Evolutionary conservation across 2,329 filamentous ascomycete genomes (phyloP).

Genomic region (Epichloe sp.): DNA sequence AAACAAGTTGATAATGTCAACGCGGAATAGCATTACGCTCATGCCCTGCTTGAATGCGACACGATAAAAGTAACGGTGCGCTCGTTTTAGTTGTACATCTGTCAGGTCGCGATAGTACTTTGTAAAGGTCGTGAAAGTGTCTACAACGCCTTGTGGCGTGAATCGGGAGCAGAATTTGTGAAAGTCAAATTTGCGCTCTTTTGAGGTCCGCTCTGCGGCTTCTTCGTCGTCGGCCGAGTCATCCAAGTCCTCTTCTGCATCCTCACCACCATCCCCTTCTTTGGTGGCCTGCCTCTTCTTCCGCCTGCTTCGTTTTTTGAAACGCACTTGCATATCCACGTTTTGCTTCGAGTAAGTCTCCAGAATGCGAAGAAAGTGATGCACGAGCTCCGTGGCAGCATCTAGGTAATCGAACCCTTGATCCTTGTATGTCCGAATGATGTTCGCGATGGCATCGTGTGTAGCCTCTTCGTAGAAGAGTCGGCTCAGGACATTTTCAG

Average conservation of each 20-base stretch:
- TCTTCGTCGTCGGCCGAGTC: constrained; percentile 60
- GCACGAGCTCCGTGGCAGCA: constrained; percentile 76
- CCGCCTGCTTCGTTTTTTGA: constrained; percentile 58
- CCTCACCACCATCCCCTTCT: constrained; percentile 24
- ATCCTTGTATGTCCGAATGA: constrained; percentile 78
- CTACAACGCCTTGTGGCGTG: constrained; percentile 68
- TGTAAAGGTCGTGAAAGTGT: constrained; percentile 75
- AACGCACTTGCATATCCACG: constrained; percentile 82
- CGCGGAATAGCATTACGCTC: constrained; percentile 73
- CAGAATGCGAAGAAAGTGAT: constrained; percentile 83
- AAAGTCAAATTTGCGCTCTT: constrained; percentile 92
- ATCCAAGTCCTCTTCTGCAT: constrained; percentile 46
- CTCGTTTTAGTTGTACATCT: constrained; percentile 71
- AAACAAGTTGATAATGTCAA: constrained; percentile 81
- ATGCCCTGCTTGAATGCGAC: constrained; percentile 92
- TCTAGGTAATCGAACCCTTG: constrained; percentile 92
- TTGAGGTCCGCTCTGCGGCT: constrained; percentile 55
- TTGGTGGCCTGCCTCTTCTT: constrained; percentile 60
- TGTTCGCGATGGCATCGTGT: constrained; percentile 72
- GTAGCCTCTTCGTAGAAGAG: constrained; percentile 98
- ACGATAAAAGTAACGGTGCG: constrained; percentile 87
- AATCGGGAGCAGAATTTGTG: constrained; percentile 70
- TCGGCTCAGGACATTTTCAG: constrained; percentile 88
- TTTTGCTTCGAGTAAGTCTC: constrained; percentile 94
- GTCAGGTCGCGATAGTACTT: constrained; percentile 71